Conservation (phyloP, 306 rosid species). For the Hylodesmum podocarpum region DNA sequence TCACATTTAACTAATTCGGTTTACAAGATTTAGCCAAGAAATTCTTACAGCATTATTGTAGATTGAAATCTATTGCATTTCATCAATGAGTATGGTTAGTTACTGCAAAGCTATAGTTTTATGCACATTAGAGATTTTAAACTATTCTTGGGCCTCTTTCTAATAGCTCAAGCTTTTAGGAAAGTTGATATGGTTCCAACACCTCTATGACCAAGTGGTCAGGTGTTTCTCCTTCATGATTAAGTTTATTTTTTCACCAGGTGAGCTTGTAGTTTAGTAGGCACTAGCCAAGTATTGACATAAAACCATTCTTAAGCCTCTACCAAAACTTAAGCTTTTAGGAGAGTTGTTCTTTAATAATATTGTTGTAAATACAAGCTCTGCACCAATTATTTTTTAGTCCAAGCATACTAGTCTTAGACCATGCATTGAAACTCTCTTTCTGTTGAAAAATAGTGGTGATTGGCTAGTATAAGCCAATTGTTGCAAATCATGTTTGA, state of each 20-base stretch:
- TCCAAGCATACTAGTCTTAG: neutral
- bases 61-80: constrained; percentile 1
- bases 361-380: neutral
- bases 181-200: neutral
- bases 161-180: neutral
- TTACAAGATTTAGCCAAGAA: neutral
- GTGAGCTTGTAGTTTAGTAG: neutral
- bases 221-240: neutral
- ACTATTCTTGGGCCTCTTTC: neutral
- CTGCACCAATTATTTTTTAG: neutral
- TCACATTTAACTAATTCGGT: neutral
- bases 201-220: neutral
- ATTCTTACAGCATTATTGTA: neutral
- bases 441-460: neutral
- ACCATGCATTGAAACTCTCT: neutral
- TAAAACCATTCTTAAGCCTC: neutral
- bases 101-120: neutral
- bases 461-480: neutral
- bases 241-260: neutral
- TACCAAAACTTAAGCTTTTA: neutral
- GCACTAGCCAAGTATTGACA: neutral
- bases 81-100: neutral
- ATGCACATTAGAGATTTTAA: neutral
- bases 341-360: neutral
- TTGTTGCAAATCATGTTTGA: neutral